Conservation (phyloP, 768 basidiomycete species). For the Kwoniella shandongensis region DNA sequence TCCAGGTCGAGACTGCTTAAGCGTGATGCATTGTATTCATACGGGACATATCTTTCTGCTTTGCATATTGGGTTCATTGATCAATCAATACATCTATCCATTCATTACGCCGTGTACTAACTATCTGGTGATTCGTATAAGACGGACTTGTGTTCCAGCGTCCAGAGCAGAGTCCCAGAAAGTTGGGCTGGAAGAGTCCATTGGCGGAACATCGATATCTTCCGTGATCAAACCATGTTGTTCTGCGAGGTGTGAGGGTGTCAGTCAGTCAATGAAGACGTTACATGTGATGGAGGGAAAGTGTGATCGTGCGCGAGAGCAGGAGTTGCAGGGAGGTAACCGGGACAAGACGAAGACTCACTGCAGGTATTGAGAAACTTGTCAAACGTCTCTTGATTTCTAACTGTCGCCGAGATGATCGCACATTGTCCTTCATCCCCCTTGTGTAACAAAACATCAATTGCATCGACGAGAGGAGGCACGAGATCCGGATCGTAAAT, state of each 20-base stretch:
- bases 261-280: not conserved
- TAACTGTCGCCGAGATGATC: constrained; percentile 47
- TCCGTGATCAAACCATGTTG: constrained; percentile 7
- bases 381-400: constrained; percentile 44
- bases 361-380: constrained; percentile 37
- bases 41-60: constrained; percentile 20
- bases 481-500: constrained; percentile 52
- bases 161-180: constrained; percentile 46
- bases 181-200: constrained; percentile 17
- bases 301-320: too few species aligned
- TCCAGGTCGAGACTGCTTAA: constrained; percentile 46
- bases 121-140: constrained; percentile 29
- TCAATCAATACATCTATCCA: not conserved
- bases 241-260: constrained; percentile 9
- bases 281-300: too few species aligned
- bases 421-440: constrained; percentile 10
- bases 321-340: not conserved
- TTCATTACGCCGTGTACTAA: too few species aligned
- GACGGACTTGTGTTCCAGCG: constrained; percentile 25
- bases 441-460: constrained; percentile 26
- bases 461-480: constrained; percentile 35
- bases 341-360: constrained; percentile 14
- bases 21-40: constrained; percentile 49
- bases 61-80: too few species aligned
- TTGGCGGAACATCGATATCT: constrained; percentile 18